phyloP scores from a whole-genome alignment of 768 basidiomycete genomes.

The Termitomyces sp. region DNA sequence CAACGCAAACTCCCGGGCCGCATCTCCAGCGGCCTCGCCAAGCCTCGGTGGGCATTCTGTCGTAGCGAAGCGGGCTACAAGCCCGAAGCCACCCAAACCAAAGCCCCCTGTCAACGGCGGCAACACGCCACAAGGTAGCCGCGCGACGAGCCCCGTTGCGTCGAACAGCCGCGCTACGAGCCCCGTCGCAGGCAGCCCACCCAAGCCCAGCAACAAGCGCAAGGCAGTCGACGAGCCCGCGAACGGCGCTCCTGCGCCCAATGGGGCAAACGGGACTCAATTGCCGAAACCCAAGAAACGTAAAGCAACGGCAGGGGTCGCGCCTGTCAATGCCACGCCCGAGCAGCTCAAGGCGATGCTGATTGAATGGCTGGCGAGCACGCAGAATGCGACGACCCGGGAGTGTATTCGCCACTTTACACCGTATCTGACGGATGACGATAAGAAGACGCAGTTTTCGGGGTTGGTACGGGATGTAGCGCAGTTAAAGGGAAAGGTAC shows the following conservation, averaged over 20 bases:
- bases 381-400: constrained; percentile 64
- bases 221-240: constrained; percentile 38
- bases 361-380: constrained; percentile 70
- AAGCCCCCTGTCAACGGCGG: constrained; percentile 48
- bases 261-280: constrained; percentile 8
- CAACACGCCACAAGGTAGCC: constrained; percentile 57
- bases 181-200: constrained; percentile 30
- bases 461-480: constrained; percentile 77
- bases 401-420: constrained; percentile 81
- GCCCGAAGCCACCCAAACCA: constrained; percentile 64
- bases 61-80: constrained; percentile 81
- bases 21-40: constrained; percentile 50
- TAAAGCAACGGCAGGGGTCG: constrained; percentile 34
- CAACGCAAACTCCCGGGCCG: constrained; percentile 44
- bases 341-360: constrained; percentile 64
- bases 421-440: constrained; percentile 63
- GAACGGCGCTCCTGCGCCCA: constrained; percentile 16
- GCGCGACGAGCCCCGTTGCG: constrained; percentile 43
- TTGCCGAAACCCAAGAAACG: constrained; percentile 49
- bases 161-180: constrained; percentile 38
- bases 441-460: constrained; percentile 73
- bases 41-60: constrained; percentile 70
- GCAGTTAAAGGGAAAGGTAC: constrained; percentile 57
- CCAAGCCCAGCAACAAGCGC: constrained; percentile 33
- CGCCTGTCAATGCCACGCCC: constrained; percentile 33